Conservation (phyloP, 2,329 filamentous ascomycete genomes). For the Hypoxylon sp. region DNA sequence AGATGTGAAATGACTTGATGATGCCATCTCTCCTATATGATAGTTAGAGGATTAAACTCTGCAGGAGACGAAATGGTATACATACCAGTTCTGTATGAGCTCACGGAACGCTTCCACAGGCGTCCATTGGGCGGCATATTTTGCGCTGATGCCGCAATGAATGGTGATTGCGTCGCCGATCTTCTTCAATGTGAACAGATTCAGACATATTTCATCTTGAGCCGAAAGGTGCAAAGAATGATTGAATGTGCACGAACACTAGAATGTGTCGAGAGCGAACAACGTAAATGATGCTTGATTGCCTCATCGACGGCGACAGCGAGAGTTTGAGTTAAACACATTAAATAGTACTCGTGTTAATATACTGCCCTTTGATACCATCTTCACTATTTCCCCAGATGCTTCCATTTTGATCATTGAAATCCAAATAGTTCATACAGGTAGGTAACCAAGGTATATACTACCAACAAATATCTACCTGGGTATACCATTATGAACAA, state of each 20-base stretch:
- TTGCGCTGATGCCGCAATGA: conserved; percentile 11
- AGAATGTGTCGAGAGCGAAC: not conserved
- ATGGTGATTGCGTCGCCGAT: conserved; percentile 24
- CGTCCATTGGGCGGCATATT: conserved; percentile 31
- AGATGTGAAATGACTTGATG: conserved; percentile 43
- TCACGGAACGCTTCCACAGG: conserved; percentile 50
- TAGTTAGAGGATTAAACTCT: conserved; percentile 2
- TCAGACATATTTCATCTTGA: not conserved
- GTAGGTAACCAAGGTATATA: not conserved
- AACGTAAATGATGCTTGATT: not conserved
- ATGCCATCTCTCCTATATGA: conserved; percentile 48
- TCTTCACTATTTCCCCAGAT: not conserved
- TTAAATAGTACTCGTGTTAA: not conserved
- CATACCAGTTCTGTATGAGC: conserved; percentile 52
- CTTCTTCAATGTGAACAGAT: not conserved
- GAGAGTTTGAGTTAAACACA: not conserved
- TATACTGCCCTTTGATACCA: not conserved
- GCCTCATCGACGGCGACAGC: not conserved
- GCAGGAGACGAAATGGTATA: conserved; percentile 2
- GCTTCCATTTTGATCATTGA: not conserved
- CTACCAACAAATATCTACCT: too few species aligned
- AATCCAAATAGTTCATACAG: not conserved
- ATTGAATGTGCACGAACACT: not conserved
- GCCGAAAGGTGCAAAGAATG: not conserved
- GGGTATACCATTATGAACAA: not conserved